These are phyloP conservation scores for Yarrowia sp. DNA, from an alignment of 805 yeast genomes.

Conservation along the genomic window DNA sequence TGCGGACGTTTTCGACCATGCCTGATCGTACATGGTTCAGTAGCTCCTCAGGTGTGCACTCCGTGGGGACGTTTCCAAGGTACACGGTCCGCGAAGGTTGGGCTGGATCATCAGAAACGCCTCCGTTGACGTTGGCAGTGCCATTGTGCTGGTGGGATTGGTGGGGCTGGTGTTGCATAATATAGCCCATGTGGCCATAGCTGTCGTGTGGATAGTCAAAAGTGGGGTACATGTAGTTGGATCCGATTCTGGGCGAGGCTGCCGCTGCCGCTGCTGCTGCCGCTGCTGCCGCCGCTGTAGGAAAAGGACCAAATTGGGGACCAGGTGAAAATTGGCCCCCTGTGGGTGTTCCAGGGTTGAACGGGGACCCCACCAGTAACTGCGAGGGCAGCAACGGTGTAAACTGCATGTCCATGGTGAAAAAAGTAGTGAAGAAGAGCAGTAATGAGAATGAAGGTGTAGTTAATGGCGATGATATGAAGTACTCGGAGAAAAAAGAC, in stretches of 20 bases:
- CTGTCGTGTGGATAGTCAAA: slow-evolving; percentile 7
- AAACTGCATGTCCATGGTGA: slow-evolving; percentile 37
- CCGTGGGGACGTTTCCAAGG: slow-evolving; percentile 82
- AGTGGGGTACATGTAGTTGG: slow-evolving; percentile 19
- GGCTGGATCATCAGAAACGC: not conserved
- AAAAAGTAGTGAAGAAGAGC: slow-evolving; percentile 26
- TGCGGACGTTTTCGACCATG: slow-evolving; percentile 66
- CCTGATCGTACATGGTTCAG: slow-evolving; percentile 91
- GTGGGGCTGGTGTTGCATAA: slow-evolving; percentile 27
- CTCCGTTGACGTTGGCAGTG: slow-evolving; percentile 21
- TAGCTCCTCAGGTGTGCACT: slow-evolving; percentile 72
- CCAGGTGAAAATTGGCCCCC: slow-evolving; percentile 33
- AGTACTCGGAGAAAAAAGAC: not conserved
- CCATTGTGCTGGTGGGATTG: slow-evolving; percentile 23
- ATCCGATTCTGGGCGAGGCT: slow-evolving; percentile 17
- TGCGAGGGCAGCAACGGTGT: slow-evolving; percentile 39
- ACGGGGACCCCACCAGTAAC: slow-evolving; percentile 39
- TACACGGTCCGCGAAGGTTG: slow-evolving; percentile 66
- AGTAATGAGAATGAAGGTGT: not conserved
- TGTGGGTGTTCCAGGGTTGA: slow-evolving; percentile 39
- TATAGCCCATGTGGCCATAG: slow-evolving; percentile 20
- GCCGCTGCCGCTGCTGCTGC: slow-evolving; percentile 26
- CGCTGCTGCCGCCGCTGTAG: slow-evolving; percentile 27
- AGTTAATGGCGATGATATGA: not conserved
- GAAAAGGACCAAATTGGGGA: slow-evolving; percentile 23